phyloP scores from a whole-genome alignment of 148 eudicot genomes.

The Cornus kousa region DNA sequence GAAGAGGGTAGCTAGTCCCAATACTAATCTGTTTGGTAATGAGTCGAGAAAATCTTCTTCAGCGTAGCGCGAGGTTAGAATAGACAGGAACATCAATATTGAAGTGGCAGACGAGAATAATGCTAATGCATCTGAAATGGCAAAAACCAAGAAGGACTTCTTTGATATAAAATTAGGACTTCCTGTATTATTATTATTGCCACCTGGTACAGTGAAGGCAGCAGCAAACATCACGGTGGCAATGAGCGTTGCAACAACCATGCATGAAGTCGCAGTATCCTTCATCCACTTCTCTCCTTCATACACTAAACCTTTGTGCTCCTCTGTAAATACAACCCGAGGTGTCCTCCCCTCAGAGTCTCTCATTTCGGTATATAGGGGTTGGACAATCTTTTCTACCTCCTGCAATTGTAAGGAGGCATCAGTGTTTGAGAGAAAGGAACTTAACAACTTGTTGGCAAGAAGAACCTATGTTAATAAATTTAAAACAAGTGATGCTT shows the following conservation, averaged over 20 bases:
- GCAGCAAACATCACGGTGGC: constrained; percentile 15
- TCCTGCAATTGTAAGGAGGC: constrained; percentile 1
- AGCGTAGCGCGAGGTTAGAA: constrained; percentile 26
- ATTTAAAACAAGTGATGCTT: neutral
- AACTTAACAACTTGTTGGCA: neutral
- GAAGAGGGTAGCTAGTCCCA: constrained; percentile 17
- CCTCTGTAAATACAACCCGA: constrained; percentile 8
- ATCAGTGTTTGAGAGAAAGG: neutral
- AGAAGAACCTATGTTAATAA: neutral
- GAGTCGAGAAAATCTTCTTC: constrained; percentile 23
- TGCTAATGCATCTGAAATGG: constrained; percentile 10
- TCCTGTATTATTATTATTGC: constrained; percentile 13
- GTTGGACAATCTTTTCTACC: constrained; percentile 18
- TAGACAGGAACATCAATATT: constrained; percentile 23
- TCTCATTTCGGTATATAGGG: constrained; percentile 11
- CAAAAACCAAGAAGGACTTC: constrained; percentile 9
- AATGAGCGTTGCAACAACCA: constrained; percentile 22
- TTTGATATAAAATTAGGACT: neutral
- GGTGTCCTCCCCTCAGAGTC: constrained; percentile 16
- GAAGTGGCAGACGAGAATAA: constrained; percentile 12
- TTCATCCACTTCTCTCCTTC: constrained; percentile 19
- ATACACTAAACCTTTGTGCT: constrained; percentile 5
- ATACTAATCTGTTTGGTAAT: constrained; percentile 6
- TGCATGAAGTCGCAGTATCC: constrained; percentile 23
- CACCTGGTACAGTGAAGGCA: constrained; percentile 13